A percentile compares a stretch with the other conserved stretches of the same genome.
These are phyloP conservation scores for Podochytrium sp. DNA, from an alignment of 192 early-diverging fungal species.

Conservation along the genomic window DNA sequence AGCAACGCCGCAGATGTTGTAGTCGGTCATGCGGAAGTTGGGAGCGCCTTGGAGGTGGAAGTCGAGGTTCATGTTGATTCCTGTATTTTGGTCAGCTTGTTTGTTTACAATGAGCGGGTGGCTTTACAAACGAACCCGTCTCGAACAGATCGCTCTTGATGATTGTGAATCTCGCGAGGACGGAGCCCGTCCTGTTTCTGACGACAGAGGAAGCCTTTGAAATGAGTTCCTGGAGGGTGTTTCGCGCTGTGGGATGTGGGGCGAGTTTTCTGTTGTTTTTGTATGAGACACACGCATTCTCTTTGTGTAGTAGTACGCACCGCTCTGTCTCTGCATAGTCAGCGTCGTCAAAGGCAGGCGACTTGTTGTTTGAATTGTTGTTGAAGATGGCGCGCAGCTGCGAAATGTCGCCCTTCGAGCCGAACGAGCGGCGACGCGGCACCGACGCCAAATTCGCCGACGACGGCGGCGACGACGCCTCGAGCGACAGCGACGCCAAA, in stretches of 20 bases:
- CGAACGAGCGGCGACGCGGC: slow-evolving; percentile 25
- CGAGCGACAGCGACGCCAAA: not conserved
- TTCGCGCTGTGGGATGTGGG: not conserved
- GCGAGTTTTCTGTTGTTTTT: not conserved
- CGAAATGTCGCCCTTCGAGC: slow-evolving; percentile 8
- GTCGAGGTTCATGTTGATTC: slow-evolving; percentile 48
- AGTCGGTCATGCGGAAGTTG: slow-evolving; percentile 64
- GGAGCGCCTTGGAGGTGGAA: slow-evolving; percentile 69
- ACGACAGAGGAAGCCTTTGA: slow-evolving; percentile 42
- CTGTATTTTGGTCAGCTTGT: too few species aligned
- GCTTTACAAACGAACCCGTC: slow-evolving; percentile 5
- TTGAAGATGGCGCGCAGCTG: not conserved
- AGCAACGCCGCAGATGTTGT: slow-evolving; percentile 66
- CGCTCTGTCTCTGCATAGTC: not conserved
- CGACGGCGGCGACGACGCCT: not conserved
- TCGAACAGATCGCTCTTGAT: slow-evolving; percentile 67
- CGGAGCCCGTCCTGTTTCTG: slow-evolving; percentile 53
- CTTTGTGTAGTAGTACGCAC: not conserved
- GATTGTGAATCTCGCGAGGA: slow-evolving; percentile 55
- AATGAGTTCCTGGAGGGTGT: slow-evolving; percentile 11
- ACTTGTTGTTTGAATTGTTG: too few species aligned
- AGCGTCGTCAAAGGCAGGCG: not conserved
- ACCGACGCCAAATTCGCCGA: slow-evolving; percentile 10
- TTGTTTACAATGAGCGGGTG: not conserved
- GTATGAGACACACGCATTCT: not conserved